phyloP scores from a whole-genome alignment of 352 stramenopile genomes.

The Pythium chondricola region DNA sequence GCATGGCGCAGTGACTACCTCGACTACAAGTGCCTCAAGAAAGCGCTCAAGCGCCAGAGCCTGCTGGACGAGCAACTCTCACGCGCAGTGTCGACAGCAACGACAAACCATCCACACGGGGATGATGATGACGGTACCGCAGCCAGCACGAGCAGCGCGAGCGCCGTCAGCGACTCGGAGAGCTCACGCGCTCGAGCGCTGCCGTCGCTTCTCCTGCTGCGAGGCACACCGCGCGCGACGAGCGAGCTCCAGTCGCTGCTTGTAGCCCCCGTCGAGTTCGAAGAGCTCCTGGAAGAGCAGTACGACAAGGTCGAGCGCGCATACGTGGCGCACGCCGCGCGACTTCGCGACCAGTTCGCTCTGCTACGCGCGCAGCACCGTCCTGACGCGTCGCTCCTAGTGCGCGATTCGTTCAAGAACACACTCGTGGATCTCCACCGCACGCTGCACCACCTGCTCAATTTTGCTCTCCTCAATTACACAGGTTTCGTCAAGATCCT shows the following conservation, averaged over 20 bases:
- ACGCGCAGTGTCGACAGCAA: neutral
- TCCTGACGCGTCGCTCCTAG: slow-evolving; percentile 39
- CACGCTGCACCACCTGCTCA: slow-evolving; percentile 91
- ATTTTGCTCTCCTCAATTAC: slow-evolving; percentile 98
- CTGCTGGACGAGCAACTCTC: slow-evolving; percentile 33
- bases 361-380: slow-evolving; percentile 72
- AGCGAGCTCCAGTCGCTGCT: slow-evolving; percentile 28
- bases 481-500: slow-evolving; percentile 97
- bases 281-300: slow-evolving; percentile 72
- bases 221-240: neutral
- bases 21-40: slow-evolving; percentile 88
- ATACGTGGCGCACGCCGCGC: slow-evolving; percentile 78
- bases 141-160: slow-evolving; percentile 6
- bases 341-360: slow-evolving; percentile 82
- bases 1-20: slow-evolving; percentile 88
- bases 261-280: slow-evolving; percentile 53
- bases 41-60: slow-evolving; percentile 59
- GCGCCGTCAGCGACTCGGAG: slow-evolving; percentile 2
- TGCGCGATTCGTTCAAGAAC: slow-evolving; percentile 89
- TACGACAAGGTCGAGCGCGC: slow-evolving; percentile 91
- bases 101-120: neutral
- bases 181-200: neutral
- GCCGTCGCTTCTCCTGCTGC: neutral
- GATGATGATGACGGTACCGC: neutral
- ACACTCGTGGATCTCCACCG: slow-evolving; percentile 93